Conservation (phyloP, 768 basidiomycete species). For the Austroboletus eburneus region DNA sequence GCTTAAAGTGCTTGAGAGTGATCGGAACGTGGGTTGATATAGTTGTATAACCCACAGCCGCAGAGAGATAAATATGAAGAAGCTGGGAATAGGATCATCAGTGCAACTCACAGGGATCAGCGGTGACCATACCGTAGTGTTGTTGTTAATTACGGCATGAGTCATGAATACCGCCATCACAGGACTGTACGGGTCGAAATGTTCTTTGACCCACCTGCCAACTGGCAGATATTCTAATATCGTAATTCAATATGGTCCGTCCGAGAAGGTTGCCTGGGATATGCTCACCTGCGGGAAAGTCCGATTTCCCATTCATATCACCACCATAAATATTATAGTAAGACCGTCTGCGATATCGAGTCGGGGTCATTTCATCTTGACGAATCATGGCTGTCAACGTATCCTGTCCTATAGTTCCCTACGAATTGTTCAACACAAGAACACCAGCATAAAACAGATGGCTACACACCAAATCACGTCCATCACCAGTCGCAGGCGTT, state of each 20-base stretch:
- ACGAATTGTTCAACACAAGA: slow-evolving; percentile 8
- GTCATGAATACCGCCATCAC: slow-evolving; percentile 66
- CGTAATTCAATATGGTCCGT: neutral
- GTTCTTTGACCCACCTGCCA: slow-evolving; percentile 54
- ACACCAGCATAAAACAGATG: neutral
- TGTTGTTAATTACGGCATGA: slow-evolving; percentile 70
- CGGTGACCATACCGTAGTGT: slow-evolving; percentile 30
- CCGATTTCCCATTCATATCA: slow-evolving; percentile 45
- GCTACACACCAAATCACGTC: slow-evolving; percentile 23
- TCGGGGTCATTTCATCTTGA: slow-evolving; percentile 62
- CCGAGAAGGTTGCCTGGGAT: neutral
- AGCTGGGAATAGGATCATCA: slow-evolving; percentile 32
- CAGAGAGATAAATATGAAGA: slow-evolving; percentile 42
- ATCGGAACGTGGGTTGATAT: slow-evolving; percentile 50
- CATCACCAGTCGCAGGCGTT: slow-evolving; percentile 8
- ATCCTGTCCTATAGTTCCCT: slow-evolving; percentile 74
- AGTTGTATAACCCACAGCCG: slow-evolving; percentile 19
- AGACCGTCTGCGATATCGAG: slow-evolving; percentile 54
- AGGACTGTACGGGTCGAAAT: slow-evolving; percentile 51
- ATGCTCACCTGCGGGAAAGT: slow-evolving; percentile 53
- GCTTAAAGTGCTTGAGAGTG: slow-evolving; percentile 71
- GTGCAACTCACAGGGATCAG: neutral
- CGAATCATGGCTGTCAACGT: slow-evolving; percentile 70
- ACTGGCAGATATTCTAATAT: slow-evolving; percentile 32
- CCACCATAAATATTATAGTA: slow-evolving; percentile 37